Base-by-base conservation (phyloP, 257 asterid species). In the Verbena officinalis region DNA sequence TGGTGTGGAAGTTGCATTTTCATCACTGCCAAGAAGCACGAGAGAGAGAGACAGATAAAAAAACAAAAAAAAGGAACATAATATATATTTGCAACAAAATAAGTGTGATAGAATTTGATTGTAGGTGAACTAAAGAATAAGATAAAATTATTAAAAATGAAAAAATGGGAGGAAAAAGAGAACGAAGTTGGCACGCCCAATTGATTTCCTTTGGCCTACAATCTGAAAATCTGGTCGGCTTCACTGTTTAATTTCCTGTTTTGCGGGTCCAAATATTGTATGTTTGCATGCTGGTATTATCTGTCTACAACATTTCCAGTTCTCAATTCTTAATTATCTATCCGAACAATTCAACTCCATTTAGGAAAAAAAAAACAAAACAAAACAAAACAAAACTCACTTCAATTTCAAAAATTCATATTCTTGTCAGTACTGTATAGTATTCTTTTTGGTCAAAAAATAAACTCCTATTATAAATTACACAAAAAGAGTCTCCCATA, bases 1-100 rank as follows among this genome's bases (percentile, higher is more conserved):
- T 71, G 64, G 69, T 61, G 72, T 55, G 77, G 63, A 77, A 77
- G 72, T 76, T 64, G 68, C 78, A 78, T 76, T 78, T 36, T 80
- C 65, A 68, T 73, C 66, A 76, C 62, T 46, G 64, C 72, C 72
- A 27, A 69, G 77, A 72, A 71, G 75, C 82, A 72, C 75, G 79
- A 55, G 78, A 64, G 56, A 22, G 67, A 72, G 39, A 57, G 49
- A 53, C 7, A 10, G 40, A 7, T 1, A 38, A 10, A 55, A 31
- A 13, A 55, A 21, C 19, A 7, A 49, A 38, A 10, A 55, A 31
- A 13, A 55, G 30, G 27, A 7, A 49, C 56, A 6, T 15, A 19
- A 23, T 22, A n/a, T n/a, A n/a, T n/a, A 48, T 31, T 43, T 5
- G 2, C 48, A 39, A 39, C 27, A 48, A 58, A 55, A 36, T 0